These are phyloP conservation scores for Tanacetum coccineum DNA, from an alignment of 129 eudicot genomes.

Conservation along the genomic window DNA sequence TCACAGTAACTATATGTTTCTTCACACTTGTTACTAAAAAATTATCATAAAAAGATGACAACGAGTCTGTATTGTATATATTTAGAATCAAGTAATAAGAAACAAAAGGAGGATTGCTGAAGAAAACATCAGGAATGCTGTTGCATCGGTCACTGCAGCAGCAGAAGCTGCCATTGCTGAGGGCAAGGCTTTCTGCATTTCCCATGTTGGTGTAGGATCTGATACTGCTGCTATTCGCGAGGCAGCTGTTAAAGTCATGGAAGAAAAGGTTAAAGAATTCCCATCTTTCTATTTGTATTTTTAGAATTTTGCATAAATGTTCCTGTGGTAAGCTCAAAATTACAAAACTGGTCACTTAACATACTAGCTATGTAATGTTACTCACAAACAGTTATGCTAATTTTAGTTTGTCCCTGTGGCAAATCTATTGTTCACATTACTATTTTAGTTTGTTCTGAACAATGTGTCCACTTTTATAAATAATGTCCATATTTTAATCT, in stretches of 20 bases:
- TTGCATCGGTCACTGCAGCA: slow-evolving; percentile 49
- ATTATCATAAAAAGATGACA: background rate
- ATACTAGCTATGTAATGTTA: too few relatives aligned
- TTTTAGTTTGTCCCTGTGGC: too few relatives aligned
- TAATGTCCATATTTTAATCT: too few relatives aligned
- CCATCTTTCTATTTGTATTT: slow-evolving; percentile 1
- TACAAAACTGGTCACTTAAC: background rate
- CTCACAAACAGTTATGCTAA: too few relatives aligned
- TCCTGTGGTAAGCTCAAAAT: background rate
- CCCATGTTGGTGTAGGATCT: slow-evolving; percentile 66
- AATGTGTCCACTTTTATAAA: too few relatives aligned
- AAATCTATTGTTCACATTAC: too few relatives aligned
- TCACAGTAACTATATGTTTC: background rate
- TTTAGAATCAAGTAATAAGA: slow-evolving; percentile 63
- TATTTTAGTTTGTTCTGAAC: too few relatives aligned
- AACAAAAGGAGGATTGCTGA: slow-evolving; percentile 72
- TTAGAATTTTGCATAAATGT: too few relatives aligned
- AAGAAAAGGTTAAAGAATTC: slow-evolving; percentile 54
- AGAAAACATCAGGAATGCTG: slow-evolving; percentile 71
- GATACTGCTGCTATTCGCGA: slow-evolving; percentile 84
- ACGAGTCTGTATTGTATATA: background rate
- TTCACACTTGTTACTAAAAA: background rate
- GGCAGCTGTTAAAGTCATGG: slow-evolving; percentile 89
- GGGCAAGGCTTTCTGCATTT: slow-evolving; percentile 71
- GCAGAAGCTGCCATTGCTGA: slow-evolving; percentile 73